Base-by-base conservation (phyloP, 23 red algal genomes). In the Gracilaria caudata region DNA sequence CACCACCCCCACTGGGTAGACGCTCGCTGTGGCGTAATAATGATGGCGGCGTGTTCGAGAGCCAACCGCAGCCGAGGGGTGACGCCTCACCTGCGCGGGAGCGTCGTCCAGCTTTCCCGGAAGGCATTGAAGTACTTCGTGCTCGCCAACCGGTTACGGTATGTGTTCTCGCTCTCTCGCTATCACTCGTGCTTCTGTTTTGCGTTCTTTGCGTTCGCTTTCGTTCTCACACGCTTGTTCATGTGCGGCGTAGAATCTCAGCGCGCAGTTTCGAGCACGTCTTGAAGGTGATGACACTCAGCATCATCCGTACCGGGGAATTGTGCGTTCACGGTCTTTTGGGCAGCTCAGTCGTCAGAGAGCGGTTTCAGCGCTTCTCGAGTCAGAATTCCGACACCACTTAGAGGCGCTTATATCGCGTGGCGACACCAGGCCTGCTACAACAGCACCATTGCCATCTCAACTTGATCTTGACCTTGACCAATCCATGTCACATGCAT, bases 331-430 rank as follows among this genome's bases (percentile, higher is more conserved):
- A 25, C 41, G 38, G 10, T 82, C 83, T 8, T 94, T 79, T 51
- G 86, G 80, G 0, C 78, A 86, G 79, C 65, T 97, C 33, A 53
- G 44, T 23, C 57, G 64, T 40, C 83, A 93, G 51, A 90, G 91
- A 16, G 46, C 76, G 0, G 94, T 97, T 35, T 90, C 89, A 3
- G 57, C 45, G 44, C 53, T 86, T 3, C 81, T 97, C 4, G 85
- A 66, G 21, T 87, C 80, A 4, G 84, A 88, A 25, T 97, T 97
- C 33, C 94, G 94, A 55, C 89, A 97, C 51, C 80, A 90, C 40
- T 53, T 97, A 26, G 94, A 97, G 83, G 77, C 58, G 8, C 39
- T 84, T 23, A 73, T 96, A 17, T 64, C 53, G 16, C 89, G 89
- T 13, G 30, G 89, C 14, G 76, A 64, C 30, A 75, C 57, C 17